Evolutionary conservation across 2,329 filamentous ascomycete species (phyloP), one percentile per base, ranked within the genome.

Genomic region (Penicillium griseofulvum): DNA sequence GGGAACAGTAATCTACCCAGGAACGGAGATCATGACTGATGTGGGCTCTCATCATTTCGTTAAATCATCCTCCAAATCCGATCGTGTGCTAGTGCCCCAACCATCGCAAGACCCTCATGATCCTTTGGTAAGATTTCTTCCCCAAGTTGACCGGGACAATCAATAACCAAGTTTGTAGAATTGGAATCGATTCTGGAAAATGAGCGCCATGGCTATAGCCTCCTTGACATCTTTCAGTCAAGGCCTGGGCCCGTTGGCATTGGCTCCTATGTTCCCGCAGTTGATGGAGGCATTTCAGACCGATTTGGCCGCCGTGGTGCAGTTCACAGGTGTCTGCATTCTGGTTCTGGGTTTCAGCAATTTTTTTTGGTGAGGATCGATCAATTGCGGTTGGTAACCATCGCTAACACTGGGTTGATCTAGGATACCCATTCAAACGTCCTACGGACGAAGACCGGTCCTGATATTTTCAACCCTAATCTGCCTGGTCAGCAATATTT

Each of bases 11-110:
- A 79, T 85, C 54, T 69, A 83, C 38, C 82, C 82, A 4, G 82
- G 82, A 24, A 85, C 82, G 4, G 82, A 84, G 68, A 76, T 84
- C 64, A 85, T 85, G 82, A 71, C 77, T 9, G 81, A 88, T 75
- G 79, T 87, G 36, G 83, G 83, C 19, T 74, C 75, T 1, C 83
- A 86, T 69, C 84, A 87, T 68, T 87, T 87, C 63, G 83, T 87
- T 64, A 87, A 86, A 57, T 68, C 73, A 63, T 74, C 76, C 22
- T 67, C 69, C 19, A 64, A 66, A 26, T 70, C 71, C 22, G 67
- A 70, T 22, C 72, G 76, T 33, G 78, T 80, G 16, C 69, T 82
- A n/a, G 78, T 81, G 10, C 80, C 80, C 26, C 80, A 82, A 58
- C 80, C 80, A 6, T 79, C 76, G 1, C 68, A 73, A 33, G 71